phyloP scores from a whole-genome alignment of 768 basidiomycete genomes.

The Psilocybe sp. region DNA sequence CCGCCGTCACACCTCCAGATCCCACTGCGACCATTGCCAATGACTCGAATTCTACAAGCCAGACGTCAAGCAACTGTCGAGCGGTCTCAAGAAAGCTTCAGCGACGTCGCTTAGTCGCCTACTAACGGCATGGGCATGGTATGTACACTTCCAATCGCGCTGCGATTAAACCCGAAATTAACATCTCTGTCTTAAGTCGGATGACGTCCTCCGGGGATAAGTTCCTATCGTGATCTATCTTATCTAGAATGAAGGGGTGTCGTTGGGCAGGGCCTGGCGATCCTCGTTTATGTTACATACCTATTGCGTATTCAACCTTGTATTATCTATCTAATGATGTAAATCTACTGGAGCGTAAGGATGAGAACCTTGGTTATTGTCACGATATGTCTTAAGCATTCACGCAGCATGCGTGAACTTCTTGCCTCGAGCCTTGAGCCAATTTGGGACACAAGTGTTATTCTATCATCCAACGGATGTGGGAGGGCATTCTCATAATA shows the following conservation, averaged over 20 bases:
- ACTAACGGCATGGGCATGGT: constrained; percentile 1
- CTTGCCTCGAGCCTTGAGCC: neutral
- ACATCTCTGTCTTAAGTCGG: constrained; percentile 3
- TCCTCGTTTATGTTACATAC: constrained; percentile 13
- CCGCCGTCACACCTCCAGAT: constrained; percentile 3
- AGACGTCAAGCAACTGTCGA: constrained; percentile 21
- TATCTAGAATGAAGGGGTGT: constrained; percentile 20
- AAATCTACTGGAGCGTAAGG: too few species aligned
- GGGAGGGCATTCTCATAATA: neutral
- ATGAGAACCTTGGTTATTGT: too few species aligned
- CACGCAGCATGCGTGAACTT: too few species aligned
- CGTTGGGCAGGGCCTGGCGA: constrained; percentile 19
- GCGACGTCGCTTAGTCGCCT: constrained; percentile 10
- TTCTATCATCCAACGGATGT: neutral
- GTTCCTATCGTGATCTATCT: constrained; percentile 1
- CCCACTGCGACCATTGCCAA: constrained; percentile 4
- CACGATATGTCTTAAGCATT: too few species aligned
- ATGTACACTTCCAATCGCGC: constrained; percentile 11
- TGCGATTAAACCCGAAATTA: constrained; percentile 11
- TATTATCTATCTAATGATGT: neutral
- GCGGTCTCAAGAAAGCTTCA: constrained; percentile 18
- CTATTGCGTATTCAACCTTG: constrained; percentile 4
- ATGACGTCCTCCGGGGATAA: neutral
- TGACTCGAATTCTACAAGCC: constrained; percentile 14
- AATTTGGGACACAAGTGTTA: neutral